Evolutionary conservation across 305 asterid species (phyloP).

Genomic region (Rubia peregrina): DNA sequence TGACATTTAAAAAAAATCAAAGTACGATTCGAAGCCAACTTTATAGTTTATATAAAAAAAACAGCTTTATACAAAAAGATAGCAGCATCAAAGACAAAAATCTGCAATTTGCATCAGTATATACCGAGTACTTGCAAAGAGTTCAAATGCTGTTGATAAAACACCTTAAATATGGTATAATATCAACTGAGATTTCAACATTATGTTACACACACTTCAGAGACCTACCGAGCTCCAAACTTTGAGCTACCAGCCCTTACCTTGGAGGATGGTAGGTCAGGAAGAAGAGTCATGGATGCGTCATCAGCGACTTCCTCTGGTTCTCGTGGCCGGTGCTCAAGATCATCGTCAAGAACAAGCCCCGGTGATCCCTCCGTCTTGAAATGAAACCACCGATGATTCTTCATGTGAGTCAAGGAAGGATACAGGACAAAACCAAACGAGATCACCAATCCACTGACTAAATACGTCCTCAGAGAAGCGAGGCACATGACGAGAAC

Average conservation of each 20-base stretch:
- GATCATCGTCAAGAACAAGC: slow-evolving; percentile 18
- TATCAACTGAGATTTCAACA: not conserved
- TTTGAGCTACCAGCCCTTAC: not conserved
- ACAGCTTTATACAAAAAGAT: too few relatives aligned
- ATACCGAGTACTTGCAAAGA: not conserved
- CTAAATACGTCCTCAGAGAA: slow-evolving; percentile 49
- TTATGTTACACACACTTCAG: not conserved
- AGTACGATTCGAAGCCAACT: too few relatives aligned
- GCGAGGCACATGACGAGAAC: slow-evolving; percentile 83
- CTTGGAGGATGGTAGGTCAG: slow-evolving; percentile 7
- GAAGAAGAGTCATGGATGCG: slow-evolving; percentile 23
- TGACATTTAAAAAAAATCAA: too few relatives aligned
- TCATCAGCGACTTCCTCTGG: slow-evolving; percentile 16
- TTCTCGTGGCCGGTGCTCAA: slow-evolving; percentile 21
- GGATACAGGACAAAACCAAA: slow-evolving; percentile 23
- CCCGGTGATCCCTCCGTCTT: slow-evolving; percentile 7
- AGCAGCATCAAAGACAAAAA: not conserved
- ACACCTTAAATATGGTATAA: not conserved
- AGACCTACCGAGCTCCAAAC: too few relatives aligned
- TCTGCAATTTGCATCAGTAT: not conserved
- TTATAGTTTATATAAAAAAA: too few relatives aligned
- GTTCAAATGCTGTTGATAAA: not conserved
- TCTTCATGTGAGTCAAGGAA: slow-evolving; percentile 26
- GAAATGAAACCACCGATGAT: slow-evolving; percentile 43
- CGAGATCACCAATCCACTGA: slow-evolving; percentile 47